phyloP scores from a whole-genome alignment of 805 yeast genomes.

The Yarrowia deformans region DNA sequence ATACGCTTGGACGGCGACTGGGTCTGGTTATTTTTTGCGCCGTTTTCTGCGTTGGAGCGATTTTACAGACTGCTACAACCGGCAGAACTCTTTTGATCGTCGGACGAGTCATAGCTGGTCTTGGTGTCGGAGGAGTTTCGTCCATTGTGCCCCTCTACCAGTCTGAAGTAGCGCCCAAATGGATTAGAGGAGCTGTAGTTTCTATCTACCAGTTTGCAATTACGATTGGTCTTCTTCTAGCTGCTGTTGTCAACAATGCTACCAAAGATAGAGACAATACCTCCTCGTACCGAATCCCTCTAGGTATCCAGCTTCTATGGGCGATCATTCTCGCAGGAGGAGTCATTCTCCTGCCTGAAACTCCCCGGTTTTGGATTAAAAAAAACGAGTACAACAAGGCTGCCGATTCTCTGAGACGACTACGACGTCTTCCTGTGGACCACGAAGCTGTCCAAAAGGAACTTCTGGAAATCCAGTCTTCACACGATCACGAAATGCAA shows the following conservation, averaged over 20 bases:
- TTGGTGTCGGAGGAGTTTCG: conserved; percentile 79
- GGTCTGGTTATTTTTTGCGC: conserved; percentile 68
- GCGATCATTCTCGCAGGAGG: conserved; percentile 78
- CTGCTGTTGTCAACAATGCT: conserved; percentile 53
- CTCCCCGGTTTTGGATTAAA: conserved; percentile 78
- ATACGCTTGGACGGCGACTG: conserved; percentile 72
- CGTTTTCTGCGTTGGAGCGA: conserved; percentile 73
- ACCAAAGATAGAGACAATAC: conserved; percentile 44
- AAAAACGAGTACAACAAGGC: conserved; percentile 71
- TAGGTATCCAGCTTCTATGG: conserved; percentile 83
- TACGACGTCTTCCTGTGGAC: conserved; percentile 68
- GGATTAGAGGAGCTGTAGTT: conserved; percentile 79
- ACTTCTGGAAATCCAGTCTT: conserved; percentile 55
- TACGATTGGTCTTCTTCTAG: conserved; percentile 67
- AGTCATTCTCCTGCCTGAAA: conserved; percentile 76
- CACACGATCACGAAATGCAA: conserved; percentile 63
- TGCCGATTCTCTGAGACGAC: conserved; percentile 65
- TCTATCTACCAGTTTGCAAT: conserved; percentile 76
- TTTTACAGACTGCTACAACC: conserved; percentile 67
- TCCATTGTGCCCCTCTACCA: conserved; percentile 78
- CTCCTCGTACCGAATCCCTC: conserved; percentile 63
- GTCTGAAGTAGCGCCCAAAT: conserved; percentile 78
- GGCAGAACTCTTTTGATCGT: conserved; percentile 62
- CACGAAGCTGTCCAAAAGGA: conserved; percentile 55
- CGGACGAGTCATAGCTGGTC: conserved; percentile 77